These are phyloP conservation scores for Camellia granthamiana DNA, from an alignment of 148 eudicot genomes.

Conservation along the genomic window DNA sequence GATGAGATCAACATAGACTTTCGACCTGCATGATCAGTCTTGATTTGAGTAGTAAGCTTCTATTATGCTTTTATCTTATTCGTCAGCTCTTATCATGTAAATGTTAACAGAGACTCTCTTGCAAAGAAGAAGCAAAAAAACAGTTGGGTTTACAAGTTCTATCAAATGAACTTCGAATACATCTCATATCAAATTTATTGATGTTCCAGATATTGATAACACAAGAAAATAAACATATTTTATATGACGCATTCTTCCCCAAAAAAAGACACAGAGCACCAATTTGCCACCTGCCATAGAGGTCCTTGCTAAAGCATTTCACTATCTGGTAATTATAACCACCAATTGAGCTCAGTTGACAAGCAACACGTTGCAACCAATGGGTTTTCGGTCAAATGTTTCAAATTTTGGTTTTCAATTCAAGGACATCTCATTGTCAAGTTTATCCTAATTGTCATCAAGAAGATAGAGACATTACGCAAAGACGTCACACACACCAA, in stretches of 20 bases:
- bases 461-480: background rate
- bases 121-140: background rate
- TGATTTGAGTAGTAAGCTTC: too few relatives aligned
- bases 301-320: background rate
- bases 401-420: too few relatives aligned
- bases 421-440: background rate
- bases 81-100: too few relatives aligned
- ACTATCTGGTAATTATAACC: background rate
- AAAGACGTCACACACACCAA: background rate
- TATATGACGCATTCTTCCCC: too few relatives aligned
- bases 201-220: too few relatives aligned
- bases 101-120: too few relatives aligned
- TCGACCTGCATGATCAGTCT: too few relatives aligned
- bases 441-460: background rate
- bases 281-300: background rate
- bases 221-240: too few relatives aligned
- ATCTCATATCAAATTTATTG: background rate
- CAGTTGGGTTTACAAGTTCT: background rate
- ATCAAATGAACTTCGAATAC: background rate
- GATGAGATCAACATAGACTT: too few relatives aligned
- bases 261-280: too few relatives aligned
- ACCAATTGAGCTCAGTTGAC: background rate
- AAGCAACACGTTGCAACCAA: background rate
- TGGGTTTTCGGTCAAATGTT: background rate
- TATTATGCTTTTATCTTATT: too few relatives aligned